These are phyloP conservation scores for Lactuca sativa DNA, from an alignment of 129 eudicot genomes.

Conservation along the genomic window DNA sequence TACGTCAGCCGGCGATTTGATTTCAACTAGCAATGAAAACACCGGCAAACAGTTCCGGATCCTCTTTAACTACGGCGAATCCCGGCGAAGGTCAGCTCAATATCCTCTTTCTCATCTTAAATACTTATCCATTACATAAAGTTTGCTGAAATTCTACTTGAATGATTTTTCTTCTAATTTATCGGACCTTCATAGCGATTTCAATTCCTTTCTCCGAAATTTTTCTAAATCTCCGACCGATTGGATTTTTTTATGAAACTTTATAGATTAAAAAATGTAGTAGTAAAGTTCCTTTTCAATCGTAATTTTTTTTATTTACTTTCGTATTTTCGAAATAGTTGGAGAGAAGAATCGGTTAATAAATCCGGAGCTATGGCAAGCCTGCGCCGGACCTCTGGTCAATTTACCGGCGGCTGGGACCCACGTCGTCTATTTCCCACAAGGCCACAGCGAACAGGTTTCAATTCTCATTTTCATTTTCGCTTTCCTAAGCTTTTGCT, in stretches of 20 bases:
- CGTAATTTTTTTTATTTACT: not conserved
- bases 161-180: not conserved
- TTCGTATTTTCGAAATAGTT: slow-evolving; percentile 11
- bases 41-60: slow-evolving; percentile 48
- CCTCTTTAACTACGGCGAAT: slow-evolving; percentile 39
- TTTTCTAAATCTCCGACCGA: not conserved
- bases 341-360: slow-evolving; percentile 33
- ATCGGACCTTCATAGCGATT: slow-evolving; percentile 1
- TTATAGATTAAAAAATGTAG: not conserved
- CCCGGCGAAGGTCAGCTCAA: slow-evolving; percentile 58
- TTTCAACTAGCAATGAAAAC: slow-evolving; percentile 44
- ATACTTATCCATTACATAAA: not conserved
- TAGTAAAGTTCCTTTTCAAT: not conserved
- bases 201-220: not conserved
- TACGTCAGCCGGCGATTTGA: slow-evolving; percentile 7
- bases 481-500: slow-evolving; percentile 19
- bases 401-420: slow-evolving; percentile 96
- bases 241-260: not conserved
- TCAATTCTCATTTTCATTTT: not conserved
- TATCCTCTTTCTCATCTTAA: slow-evolving; percentile 18
- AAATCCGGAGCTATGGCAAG: slow-evolving; percentile 92
- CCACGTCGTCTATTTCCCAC: slow-evolving; percentile 96
- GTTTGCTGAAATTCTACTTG: not conserved
- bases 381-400: slow-evolving; percentile 97
- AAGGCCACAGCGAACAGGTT: slow-evolving; percentile 99